A percentile compares a stretch with the other conserved stretches of the same genome.
Evolutionary conservation across 2,329 filamentous ascomycete genomes (phyloP).

Genomic region (Hymenoscyphus infarciens): DNA sequence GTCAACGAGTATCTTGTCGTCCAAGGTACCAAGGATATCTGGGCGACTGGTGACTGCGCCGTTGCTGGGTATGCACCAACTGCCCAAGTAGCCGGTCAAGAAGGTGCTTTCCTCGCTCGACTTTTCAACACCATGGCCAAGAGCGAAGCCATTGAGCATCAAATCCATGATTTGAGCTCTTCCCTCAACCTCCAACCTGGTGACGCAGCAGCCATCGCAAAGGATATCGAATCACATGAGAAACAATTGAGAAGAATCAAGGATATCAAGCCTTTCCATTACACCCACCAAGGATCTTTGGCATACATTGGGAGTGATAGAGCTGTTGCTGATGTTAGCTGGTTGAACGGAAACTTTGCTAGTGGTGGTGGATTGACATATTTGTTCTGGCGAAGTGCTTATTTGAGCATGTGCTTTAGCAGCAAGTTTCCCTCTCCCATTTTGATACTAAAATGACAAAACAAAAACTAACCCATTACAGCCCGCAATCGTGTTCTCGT

Average conservation of each 20-base stretch:
- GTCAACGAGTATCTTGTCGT: constrained; percentile 99
- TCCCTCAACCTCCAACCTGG: constrained; percentile 58
- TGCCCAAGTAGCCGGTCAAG: constrained; percentile 92
- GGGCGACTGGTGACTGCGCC: constrained; percentile 96
- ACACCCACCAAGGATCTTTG: constrained; percentile 94
- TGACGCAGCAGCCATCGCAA: constrained; percentile 63
- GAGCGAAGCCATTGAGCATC: constrained; percentile 75
- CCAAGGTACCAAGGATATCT: constrained; percentile 94
- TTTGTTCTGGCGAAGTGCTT: constrained; percentile 97
- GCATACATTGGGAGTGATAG: constrained; percentile 98
- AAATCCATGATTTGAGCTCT: constrained; percentile 67
- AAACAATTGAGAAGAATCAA: constrained; percentile 84
- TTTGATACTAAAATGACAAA: neutral
- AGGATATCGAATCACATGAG: constrained; percentile 81
- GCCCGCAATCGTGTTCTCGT: constrained; percentile 93
- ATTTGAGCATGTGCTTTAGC: constrained; percentile 99
- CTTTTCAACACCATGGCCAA: constrained; percentile 99
- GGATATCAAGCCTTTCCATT: constrained; percentile 96
- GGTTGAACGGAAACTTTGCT: constrained; percentile 95
- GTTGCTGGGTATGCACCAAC: constrained; percentile 97
- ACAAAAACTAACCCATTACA: constrained; percentile 39
- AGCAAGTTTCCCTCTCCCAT: constrained; percentile 58
- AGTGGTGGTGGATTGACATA: constrained; percentile 92
- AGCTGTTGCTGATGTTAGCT: constrained; percentile 94
- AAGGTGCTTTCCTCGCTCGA: constrained; percentile 89